Conservation (phyloP, 805 yeast genomes). For the Candida orba region DNA sequence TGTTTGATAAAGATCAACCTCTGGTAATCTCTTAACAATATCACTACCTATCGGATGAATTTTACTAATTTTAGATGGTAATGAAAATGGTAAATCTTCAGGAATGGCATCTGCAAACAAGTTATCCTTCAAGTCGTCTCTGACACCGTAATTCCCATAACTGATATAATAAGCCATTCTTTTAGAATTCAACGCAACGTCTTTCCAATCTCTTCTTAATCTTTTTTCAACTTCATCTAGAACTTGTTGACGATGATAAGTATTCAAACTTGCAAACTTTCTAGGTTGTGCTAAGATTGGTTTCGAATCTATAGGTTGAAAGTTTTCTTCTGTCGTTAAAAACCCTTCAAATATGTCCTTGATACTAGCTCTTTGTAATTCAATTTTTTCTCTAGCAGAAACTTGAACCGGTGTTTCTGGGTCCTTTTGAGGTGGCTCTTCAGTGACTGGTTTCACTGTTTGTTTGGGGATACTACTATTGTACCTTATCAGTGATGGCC, state of each 20-base stretch:
- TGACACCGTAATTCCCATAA: conserved; percentile 66
- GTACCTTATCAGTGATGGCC: not conserved
- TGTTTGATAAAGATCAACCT: conserved; percentile 34
- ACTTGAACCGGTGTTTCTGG: conserved; percentile 4
- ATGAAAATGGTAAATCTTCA: conserved; percentile 51
- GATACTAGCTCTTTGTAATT: conserved; percentile 20
- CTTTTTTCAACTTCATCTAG: conserved; percentile 42
- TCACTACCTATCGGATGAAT: conserved; percentile 11
- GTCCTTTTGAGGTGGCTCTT: not conserved
- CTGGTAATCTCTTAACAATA: conserved; percentile 27
- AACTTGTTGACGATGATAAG: conserved; percentile 51
- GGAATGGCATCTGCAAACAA: conserved; percentile 41
- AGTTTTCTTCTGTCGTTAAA: conserved; percentile 30
- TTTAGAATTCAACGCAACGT: conserved; percentile 41
- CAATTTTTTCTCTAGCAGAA: conserved; percentile 17
- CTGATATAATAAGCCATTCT: conserved; percentile 52
- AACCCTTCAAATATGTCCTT: conserved; percentile 26
- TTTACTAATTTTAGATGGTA: conserved; percentile 29
- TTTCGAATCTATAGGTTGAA: conserved; percentile 40
- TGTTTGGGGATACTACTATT: conserved; percentile 1
- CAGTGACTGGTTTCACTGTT: not conserved
- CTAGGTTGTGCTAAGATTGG: conserved; percentile 35
- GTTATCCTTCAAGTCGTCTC: conserved; percentile 45
- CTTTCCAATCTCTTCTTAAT: conserved; percentile 49
- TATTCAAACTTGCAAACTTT: conserved; percentile 24